Base-by-base conservation (phyloP, 306 rosid genomes). In the Quercus berberidifolia region DNA sequence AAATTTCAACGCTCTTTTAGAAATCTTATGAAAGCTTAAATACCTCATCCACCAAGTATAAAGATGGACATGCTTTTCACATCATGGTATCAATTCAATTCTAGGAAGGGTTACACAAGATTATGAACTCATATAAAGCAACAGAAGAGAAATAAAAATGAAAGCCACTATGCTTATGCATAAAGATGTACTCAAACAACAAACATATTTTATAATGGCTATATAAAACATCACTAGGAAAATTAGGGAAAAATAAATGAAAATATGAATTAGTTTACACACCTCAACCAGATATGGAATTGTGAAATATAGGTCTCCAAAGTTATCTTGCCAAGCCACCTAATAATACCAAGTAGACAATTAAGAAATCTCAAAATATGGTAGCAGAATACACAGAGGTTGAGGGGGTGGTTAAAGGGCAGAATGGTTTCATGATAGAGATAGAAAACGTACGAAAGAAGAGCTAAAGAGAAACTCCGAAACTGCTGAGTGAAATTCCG, bases 231-330 rank as follows among this genome's bases (percentile, higher is more conserved):
- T 14, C 28, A 59, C 21, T 58, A 6, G 12, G 76, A 20, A 67
- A 26, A 54, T 63, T 2, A 55, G 26, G n/a, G 78, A 31, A 74
- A 70, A 56, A 30, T 23, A 59, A 58, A 67, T 20, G 21, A 76
- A 81, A 73, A 9, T 28, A 35, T 56, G 71, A 60, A 57, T 71
- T 68, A 14, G 78, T 54, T 79, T 72, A 82, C 90, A 70, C 77
- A 96, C 99, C 99, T 96, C 94, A 96, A 87, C 99, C 99, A 96
- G 82, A 96, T 96, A 80, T 96, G 99, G 86, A 96, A 93, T 84
- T 96, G 99, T 80, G 99, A 93, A 89, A 96, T 96, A 85, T 96
- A 93, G 30, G 99, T 93, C 90, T 96, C 99, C 85, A 96, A 87
- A 73, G 99, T 96, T 79, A 96, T 81, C 92, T 96, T 96, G 81